Conservation (phyloP, 768 basidiomycete genomes). For the Termitomyces sp. region DNA sequence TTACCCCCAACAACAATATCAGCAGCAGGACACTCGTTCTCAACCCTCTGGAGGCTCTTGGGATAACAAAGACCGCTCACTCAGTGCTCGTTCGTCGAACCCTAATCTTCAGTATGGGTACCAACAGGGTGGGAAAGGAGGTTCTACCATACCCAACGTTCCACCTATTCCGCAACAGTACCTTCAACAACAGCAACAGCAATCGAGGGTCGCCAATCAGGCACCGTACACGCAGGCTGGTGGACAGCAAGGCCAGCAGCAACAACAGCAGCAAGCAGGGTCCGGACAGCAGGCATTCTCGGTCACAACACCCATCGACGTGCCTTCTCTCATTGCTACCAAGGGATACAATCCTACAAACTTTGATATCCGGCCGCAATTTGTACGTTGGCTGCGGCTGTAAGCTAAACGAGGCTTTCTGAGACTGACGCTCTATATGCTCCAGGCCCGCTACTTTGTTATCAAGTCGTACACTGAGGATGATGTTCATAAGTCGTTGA, state of each 20-base stretch:
- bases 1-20: slow-evolving; percentile 32
- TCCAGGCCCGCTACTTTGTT: slow-evolving; percentile 88
- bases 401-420: slow-evolving; percentile 1
- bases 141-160: slow-evolving; percentile 52
- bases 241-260: slow-evolving; percentile 14
- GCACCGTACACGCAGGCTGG: slow-evolving; percentile 31
- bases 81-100: slow-evolving; percentile 59
- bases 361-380: slow-evolving; percentile 78
- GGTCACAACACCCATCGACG: slow-evolving; percentile 74
- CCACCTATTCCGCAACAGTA: slow-evolving; percentile 75
- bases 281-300: slow-evolving; percentile 41
- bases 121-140: slow-evolving; percentile 40
- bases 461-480: slow-evolving; percentile 99
- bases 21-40: slow-evolving; percentile 29
- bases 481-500: slow-evolving; percentile 97
- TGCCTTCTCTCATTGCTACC: slow-evolving; percentile 76
- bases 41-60: slow-evolving; percentile 40
- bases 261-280: slow-evolving; percentile 16
- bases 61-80: slow-evolving; percentile 64
- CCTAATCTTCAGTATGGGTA: slow-evolving; percentile 67
- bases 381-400: slow-evolving; percentile 43
- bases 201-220: slow-evolving; percentile 36
- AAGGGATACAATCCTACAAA: slow-evolving; percentile 90
- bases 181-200: slow-evolving; percentile 53
- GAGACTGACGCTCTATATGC: background rate